phyloP scores from a whole-genome alignment of 345 rosid species.

The Eucalyptus erythrocorys region DNA sequence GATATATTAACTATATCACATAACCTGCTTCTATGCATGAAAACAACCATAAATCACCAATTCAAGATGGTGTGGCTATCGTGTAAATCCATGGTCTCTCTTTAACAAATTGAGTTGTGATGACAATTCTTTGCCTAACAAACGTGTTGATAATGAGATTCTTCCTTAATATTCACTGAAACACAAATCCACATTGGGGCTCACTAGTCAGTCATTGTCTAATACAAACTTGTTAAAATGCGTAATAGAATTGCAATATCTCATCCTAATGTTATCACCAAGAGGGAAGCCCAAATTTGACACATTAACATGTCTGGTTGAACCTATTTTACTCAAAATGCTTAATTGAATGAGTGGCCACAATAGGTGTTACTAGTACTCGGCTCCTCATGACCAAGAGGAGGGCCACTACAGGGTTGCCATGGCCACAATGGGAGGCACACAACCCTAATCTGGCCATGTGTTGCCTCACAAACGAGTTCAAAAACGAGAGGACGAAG shows the following conservation, averaged over 20 bases:
- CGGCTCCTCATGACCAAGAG: neutral
- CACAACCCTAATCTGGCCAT: neutral
- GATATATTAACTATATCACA: neutral
- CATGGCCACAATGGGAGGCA: neutral
- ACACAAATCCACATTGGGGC: neutral
- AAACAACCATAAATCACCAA: neutral
- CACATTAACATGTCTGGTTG: neutral
- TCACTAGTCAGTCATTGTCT: neutral
- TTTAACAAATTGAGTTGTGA: neutral
- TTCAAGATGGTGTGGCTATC: accelerated
- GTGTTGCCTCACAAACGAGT: neutral
- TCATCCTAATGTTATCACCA: neutral
- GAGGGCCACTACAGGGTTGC: neutral
- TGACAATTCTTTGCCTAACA: neutral
- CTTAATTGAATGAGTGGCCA: neutral
- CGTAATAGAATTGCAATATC: neutral
- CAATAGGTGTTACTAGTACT: neutral
- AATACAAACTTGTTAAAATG: neutral
- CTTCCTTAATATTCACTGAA: neutral
- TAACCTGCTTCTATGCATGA: neutral
- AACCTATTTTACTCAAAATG: neutral
- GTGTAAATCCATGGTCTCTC: neutral
- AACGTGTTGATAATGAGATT: neutral
- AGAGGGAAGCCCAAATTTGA: neutral
- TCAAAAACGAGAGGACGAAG: neutral